Conservation (phyloP, 495 filamentous ascomycete species). For the Neurospora hispaniola region DNA sequence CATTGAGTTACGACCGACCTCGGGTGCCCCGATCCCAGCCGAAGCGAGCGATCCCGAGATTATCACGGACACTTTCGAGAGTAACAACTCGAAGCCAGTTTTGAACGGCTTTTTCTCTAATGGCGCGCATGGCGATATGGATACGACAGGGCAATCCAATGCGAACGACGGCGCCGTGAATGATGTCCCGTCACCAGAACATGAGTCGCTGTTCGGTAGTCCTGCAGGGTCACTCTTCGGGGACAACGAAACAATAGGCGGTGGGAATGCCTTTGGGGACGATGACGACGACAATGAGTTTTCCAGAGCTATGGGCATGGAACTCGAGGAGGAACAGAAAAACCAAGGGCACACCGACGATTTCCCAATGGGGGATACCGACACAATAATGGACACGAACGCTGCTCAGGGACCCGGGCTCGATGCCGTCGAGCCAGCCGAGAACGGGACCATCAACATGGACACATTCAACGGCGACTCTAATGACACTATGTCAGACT, state of each 20-base stretch:
- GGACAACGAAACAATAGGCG: constrained; percentile 49
- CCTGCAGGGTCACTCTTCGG: constrained; percentile 48
- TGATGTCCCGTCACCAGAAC: constrained; percentile 53
- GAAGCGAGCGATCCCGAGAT: constrained; percentile 49
- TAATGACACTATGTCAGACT: constrained; percentile 14
- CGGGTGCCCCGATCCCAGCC: constrained; percentile 60
- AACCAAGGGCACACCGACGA: constrained; percentile 36
- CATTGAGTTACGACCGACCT: constrained; percentile 75
- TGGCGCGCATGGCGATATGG: constrained; percentile 15
- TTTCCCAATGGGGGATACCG: constrained; percentile 25
- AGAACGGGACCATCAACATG: constrained; percentile 1
- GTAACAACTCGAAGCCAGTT: constrained; percentile 34
- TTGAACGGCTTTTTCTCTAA: constrained; percentile 36
- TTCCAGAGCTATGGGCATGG: constrained; percentile 61
- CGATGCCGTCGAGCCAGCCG: not conserved
- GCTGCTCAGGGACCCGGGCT: not conserved
- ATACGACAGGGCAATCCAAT: not conserved
- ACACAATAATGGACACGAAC: constrained; percentile 1
- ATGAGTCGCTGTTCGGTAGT: constrained; percentile 59
- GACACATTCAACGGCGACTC: constrained; percentile 21
- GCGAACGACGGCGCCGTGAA: not conserved
- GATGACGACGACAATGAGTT: constrained; percentile 80
- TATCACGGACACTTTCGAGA: constrained; percentile 57
- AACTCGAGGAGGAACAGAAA: constrained; percentile 19
- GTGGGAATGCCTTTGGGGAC: constrained; percentile 46